Percentiles rank a stretch among this genome's conserved stretches.
These are phyloP conservation scores for Plectosphaerella plurivora DNA, from an alignment of 2,329 filamentous ascomycete genomes.

Conservation along the genomic window DNA sequence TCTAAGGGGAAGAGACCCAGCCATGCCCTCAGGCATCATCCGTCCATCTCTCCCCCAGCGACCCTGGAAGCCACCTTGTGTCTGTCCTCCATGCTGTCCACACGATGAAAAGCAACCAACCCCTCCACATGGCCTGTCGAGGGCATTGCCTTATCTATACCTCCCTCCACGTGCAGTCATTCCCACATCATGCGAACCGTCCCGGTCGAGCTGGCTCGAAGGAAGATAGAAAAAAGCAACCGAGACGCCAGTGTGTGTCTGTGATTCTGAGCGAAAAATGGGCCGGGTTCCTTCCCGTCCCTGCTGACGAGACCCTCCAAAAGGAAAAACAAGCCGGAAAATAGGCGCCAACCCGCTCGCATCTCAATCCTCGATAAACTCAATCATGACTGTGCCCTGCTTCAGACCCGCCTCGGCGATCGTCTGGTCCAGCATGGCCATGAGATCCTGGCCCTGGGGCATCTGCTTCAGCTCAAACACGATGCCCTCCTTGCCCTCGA, in stretches of 20 bases:
- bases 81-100: too few relatives aligned
- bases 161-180: not conserved
- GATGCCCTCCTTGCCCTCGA: constrained; percentile 73
- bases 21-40: too few relatives aligned
- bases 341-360: not conserved
- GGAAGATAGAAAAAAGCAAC: not conserved
- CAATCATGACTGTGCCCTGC: constrained; percentile 93
- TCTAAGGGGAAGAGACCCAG: too few relatives aligned
- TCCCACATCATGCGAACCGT: not conserved
- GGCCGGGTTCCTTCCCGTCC: too few relatives aligned
- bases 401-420: constrained; percentile 82
- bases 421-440: constrained; percentile 67
- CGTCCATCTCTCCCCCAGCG: too few relatives aligned
- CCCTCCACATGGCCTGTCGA: too few relatives aligned
- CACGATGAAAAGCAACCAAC: too few relatives aligned
- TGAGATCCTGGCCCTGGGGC: constrained; percentile 73
- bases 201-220: not conserved
- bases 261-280: too few relatives aligned
- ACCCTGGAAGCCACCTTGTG: too few relatives aligned
- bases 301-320: not conserved
- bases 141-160: too few relatives aligned
- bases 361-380: constrained; percentile 62
- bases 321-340: not conserved
- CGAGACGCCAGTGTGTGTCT: not conserved
- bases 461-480: constrained; percentile 86